A percentile compares a stretch with the other conserved stretches of the same genome.
Conservation (phyloP, 495 filamentous ascomycete species). For the Cercophora sp. region DNA sequence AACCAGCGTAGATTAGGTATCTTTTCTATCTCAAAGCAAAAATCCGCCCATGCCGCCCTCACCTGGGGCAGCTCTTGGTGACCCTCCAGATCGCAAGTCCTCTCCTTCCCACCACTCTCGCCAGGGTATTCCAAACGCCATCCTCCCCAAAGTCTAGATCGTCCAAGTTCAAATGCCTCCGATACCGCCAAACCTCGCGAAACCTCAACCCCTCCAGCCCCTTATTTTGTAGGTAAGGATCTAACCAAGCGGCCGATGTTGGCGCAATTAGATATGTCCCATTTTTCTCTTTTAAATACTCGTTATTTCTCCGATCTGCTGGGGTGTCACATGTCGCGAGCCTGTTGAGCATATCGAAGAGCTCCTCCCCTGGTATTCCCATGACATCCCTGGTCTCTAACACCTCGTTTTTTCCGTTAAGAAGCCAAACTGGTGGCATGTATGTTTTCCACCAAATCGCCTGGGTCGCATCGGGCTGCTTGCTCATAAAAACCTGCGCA, state of each 20-base stretch:
- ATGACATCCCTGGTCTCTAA: constrained; percentile 76
- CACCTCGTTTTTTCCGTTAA: constrained; percentile 68
- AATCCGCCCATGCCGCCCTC: background rate
- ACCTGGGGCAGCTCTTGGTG: constrained; percentile 45
- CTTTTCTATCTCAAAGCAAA: background rate
- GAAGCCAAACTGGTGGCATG: constrained; percentile 85
- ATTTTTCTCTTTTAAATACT: constrained; percentile 48
- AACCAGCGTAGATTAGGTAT: background rate
- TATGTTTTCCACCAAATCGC: constrained; percentile 99
- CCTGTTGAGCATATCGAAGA: constrained; percentile 56
- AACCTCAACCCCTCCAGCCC: constrained; percentile 48
- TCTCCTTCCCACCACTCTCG: constrained; percentile 71
- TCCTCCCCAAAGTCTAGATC: constrained; percentile 88
- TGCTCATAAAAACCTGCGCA: constrained; percentile 63
- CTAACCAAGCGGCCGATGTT: constrained; percentile 67
- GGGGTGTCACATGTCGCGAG: constrained; percentile 57
- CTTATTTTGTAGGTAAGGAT: constrained; percentile 52
- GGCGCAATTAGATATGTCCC: constrained; percentile 66
- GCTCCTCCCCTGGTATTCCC: constrained; percentile 60
- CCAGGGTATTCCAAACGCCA: constrained; percentile 70
- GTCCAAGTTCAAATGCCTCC: constrained; percentile 80
- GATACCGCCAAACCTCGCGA: constrained; percentile 67
- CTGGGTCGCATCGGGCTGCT: constrained; percentile 56
- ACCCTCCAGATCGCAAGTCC: constrained; percentile 80
- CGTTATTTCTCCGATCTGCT: constrained; percentile 44